Base-by-base conservation (phyloP, 768 basidiomycete species). In the Pleurotus tuoliensis region DNA sequence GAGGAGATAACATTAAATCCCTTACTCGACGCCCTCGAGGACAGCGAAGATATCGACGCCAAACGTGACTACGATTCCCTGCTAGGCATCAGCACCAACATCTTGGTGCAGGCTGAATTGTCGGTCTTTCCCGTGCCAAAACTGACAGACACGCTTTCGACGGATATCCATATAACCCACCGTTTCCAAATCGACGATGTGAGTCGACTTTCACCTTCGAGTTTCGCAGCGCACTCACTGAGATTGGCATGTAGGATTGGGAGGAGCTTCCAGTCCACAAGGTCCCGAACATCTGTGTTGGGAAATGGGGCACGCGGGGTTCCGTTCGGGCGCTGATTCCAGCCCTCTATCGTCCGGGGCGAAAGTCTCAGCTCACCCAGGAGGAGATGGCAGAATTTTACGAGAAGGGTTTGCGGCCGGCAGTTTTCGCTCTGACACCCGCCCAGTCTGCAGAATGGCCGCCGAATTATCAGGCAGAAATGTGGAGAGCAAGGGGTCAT, bases 51-150 rank as follows among this genome's bases (percentile, higher is more conserved):
- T 11, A 20, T 65, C 0, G 7, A 7, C 0, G 37, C 22, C 3
- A n/a, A 15, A 12, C 56, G 65, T 3, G 65, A 68, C 51, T 68
- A 62, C 34, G 64, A 66, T 44, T 66, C 63, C 8, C 16, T 68
- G 11, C 57, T 66, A 11, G 65, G 65, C 1, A 56, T 68, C n/a
- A n/a, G 34, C 22, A 24, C 12, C 2, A 16, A 63, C n/a, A 62
- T 66, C 20, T 20, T n/a, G 3, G 47, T 63, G 38, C 15, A 41
- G 0, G 12, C 18, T 0, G 4, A 30, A 20, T 38, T 68, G 2
- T 58, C 55, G 1, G n/a, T 65, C 9, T 59, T 56, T 47, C 61
- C 63, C 1, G 43, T 66, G 3, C 20, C 62, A 0, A 60, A 58
- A 9, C 12, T 27, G 1, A 50, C 60, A 30, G 64, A 68, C 39